Conservation (phyloP, 148 eudicot genomes). For the Rhododendron vialii region DNA sequence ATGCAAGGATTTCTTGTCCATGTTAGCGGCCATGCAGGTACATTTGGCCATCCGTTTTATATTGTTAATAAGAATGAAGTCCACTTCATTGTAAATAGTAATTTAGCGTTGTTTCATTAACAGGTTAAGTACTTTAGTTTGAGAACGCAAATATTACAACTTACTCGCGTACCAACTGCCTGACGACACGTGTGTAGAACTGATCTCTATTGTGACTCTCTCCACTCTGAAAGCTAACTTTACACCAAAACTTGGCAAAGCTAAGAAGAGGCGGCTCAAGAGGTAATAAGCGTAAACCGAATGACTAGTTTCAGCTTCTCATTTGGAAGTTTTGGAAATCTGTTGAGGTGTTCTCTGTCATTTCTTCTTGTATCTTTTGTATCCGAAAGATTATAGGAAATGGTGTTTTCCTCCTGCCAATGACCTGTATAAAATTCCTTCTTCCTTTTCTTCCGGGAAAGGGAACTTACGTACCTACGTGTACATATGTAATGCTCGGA, state of each 20-base stretch:
- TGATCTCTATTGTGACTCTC: conserved; percentile 47
- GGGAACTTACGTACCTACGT: conserved; percentile 27
- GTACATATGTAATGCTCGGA: conserved; percentile 11
- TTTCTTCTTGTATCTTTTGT: conserved; percentile 9
- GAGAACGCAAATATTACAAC: conserved; percentile 82
- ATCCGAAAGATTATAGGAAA: conserved; percentile 10
- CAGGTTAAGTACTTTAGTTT: conserved; percentile 92
- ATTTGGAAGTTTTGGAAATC: conserved; percentile 22
- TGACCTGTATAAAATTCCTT: conserved; percentile 14
- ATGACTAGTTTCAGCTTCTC: conserved; percentile 15
- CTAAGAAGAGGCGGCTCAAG: conserved; percentile 11
- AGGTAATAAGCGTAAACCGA: conserved; percentile 14
- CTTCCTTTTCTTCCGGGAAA: conserved; percentile 9
- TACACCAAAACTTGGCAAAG: conserved; percentile 17
- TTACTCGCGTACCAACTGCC: conserved; percentile 51
- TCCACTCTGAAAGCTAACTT: conserved; percentile 36
- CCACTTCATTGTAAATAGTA: not conserved
- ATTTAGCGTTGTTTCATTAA: not conserved
- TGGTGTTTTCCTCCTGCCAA: conserved; percentile 14
- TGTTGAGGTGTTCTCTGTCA: conserved; percentile 12
- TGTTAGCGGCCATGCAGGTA: conserved; percentile 71
- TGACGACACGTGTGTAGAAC: conserved; percentile 62
- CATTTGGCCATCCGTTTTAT: not conserved
- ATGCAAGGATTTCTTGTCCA: conserved; percentile 65
- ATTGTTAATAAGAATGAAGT: not conserved